These are phyloP conservation scores for Stentor roeselii DNA, from an alignment of 73 alveolate genomes.

Conservation along the genomic window DNA sequence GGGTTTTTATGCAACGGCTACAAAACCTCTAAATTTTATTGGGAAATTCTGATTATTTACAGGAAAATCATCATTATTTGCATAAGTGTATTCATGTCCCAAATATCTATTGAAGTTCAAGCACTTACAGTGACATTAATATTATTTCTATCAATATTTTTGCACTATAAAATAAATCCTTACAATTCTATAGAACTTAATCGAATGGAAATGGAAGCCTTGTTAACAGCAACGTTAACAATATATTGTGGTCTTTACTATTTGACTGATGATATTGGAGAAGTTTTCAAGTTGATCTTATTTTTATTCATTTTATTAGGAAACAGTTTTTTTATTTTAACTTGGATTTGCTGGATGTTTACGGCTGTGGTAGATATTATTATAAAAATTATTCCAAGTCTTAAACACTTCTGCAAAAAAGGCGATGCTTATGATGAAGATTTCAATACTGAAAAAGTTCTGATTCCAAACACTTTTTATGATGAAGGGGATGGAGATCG, in stretches of 20 bases:
- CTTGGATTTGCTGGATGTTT: no score
- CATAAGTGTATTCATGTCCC: constrained; percentile 32
- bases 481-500: no score
- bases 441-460: no score
- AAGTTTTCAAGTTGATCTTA: no score
- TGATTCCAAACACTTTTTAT: no score
- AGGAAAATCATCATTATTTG: constrained; percentile 42
- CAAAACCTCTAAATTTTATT: constrained; percentile 26
- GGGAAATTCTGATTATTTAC: constrained; percentile 50
- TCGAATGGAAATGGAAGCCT: constrained; percentile 33
- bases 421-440: no score
- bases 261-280: constrained; percentile 53
- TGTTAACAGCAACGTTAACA: constrained; percentile 32
- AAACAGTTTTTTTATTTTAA: no score
- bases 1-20: constrained; percentile 45
- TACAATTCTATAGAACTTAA: constrained; percentile 29
- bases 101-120: constrained; percentile 45
- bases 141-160: background rate
- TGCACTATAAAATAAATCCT: constrained; percentile 32
- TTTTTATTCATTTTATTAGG: no score
- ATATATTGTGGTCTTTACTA: constrained; percentile 48
- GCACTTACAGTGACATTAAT: constrained; percentile 48
- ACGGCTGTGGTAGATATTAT: no score
- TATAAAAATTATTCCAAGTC: no score
- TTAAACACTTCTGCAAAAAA: no score